Percentiles rank a stretch among this genome's conserved stretches.
Evolutionary conservation across 495 filamentous ascomycete species (phyloP).

Genomic region (Sphaerosporella brunnea): DNA sequence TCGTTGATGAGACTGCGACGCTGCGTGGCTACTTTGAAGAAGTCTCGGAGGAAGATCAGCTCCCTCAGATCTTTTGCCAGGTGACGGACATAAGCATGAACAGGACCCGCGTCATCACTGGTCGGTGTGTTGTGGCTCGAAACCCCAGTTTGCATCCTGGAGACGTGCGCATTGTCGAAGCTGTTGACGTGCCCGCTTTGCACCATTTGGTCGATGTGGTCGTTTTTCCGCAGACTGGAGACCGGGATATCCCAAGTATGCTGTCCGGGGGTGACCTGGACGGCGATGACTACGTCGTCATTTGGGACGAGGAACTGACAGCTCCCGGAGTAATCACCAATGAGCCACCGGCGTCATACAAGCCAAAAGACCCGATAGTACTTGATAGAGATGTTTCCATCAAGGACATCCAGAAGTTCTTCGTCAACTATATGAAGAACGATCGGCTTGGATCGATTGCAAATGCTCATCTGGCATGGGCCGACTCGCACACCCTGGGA

Average conservation of each 20-base stretch:
- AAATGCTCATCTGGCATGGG: constrained; percentile 61
- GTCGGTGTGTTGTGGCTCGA: constrained; percentile 66
- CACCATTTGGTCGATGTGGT: constrained; percentile 66
- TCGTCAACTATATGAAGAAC: constrained; percentile 87
- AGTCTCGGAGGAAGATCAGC: constrained; percentile 14
- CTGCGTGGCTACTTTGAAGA: constrained; percentile 49
- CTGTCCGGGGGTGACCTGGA: constrained; percentile 92
- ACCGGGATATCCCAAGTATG: constrained; percentile 77
- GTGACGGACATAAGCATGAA: constrained; percentile 32
- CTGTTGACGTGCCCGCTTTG: constrained; percentile 57
- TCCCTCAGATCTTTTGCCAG: constrained; percentile 56
- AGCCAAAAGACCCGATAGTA: constrained; percentile 31
- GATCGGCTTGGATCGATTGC: constrained; percentile 66
- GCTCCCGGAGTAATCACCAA: constrained; percentile 44
- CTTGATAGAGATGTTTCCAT: constrained; percentile 43
- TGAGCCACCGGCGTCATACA: constrained; percentile 55
- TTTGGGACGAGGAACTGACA: constrained; percentile 71
- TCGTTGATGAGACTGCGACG: constrained; percentile 63
- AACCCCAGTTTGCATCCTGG: constrained; percentile 93
- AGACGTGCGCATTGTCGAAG: constrained; percentile 73
- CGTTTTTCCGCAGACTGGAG: constrained; percentile 69
- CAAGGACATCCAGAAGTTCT: constrained; percentile 61
- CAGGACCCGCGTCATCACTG: constrained; percentile 44
- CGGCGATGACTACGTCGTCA: constrained; percentile 86
- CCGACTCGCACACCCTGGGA: constrained; percentile 45